Evolutionary conservation across 495 filamentous ascomycete species (phyloP), one percentile per base, ranked within the genome.

Genomic region (Lasiosphaeria hispida): DNA sequence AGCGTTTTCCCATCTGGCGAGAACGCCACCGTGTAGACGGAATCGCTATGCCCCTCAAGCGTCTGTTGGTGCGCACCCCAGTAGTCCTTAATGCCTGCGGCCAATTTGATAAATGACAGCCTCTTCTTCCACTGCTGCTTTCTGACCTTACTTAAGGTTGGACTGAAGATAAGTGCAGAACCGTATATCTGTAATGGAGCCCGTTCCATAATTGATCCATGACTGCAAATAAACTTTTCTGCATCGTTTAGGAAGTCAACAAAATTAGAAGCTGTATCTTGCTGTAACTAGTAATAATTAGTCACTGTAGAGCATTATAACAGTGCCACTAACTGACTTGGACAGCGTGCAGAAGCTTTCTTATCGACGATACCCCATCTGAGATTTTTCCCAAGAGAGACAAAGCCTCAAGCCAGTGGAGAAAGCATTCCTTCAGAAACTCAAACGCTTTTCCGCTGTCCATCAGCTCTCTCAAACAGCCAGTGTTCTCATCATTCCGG

Each of bases 401-500:
- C 19, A 70, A 63, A 45, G 36, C 57, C 53, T 66, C 54, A 42
- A 66, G 60, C 63, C 63, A 66, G 50, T 63, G 68, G 13, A 83
- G 67, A 39, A 83, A 71, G 50, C 69, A 72, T 53, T 73, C 36
- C 48, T 71, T 39, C 33, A 79, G 23, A 68, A n/a, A n/a, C n/a
- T n/a, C n/a, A n/a, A n/a, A n/a, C n/a, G n/a, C n/a, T n/a, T n/a
- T 51, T 6, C 33, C 33, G 23, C 15, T 39, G 3, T 17, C 34
- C 48, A 19, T 37, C 33, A 51, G 34, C 10, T 51, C 33, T 36
- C 34, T 51, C 11, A 14, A 51, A 19, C 34, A 39, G 13, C 10
- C 36, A 9, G 48, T 6, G 33, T 51, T 51, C 3, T 51, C 48
- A 14, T 13, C 8, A 37, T 37, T 51, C 48, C n/a, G 10, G 34